Conservation (phyloP, 2,329 filamentous ascomycete genomes). For the Trichoderma brevicompactum region DNA sequence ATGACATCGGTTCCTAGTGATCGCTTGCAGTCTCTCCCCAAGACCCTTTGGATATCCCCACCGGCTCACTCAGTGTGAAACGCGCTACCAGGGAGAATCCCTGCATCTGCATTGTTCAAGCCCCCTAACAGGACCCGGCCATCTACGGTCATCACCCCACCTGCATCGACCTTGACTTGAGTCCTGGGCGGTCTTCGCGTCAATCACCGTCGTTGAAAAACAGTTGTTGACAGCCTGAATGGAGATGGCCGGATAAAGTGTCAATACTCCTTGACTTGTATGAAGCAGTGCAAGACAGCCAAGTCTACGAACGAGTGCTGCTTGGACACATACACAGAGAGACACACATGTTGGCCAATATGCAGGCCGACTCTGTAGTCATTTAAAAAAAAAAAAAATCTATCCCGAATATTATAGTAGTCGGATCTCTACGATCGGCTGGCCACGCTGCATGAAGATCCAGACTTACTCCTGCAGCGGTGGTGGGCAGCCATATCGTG, state of each 20-base stretch:
- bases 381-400: too few relatives aligned
- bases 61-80: slow-evolving; percentile 28
- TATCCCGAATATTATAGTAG: background rate
- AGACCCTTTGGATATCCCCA: slow-evolving; percentile 8
- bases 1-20: slow-evolving; percentile 22
- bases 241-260: too few relatives aligned
- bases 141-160: slow-evolving; percentile 23
- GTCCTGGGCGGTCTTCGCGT: slow-evolving; percentile 10
- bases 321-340: too few relatives aligned
- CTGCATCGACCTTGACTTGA: slow-evolving; percentile 3
- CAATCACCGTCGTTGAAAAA: slow-evolving; percentile 1
- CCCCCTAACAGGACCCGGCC: slow-evolving; percentile 23
- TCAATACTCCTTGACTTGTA: too few relatives aligned
- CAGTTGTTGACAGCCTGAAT: background rate
- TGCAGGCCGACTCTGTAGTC: too few relatives aligned
- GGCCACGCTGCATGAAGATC: background rate
- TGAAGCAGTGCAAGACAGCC: too few relatives aligned
- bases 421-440: slow-evolving; percentile 18
- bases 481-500: background rate
- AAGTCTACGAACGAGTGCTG: too few relatives aligned
- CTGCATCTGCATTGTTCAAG: slow-evolving; percentile 27
- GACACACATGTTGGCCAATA: too few relatives aligned
- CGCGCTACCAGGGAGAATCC: slow-evolving; percentile 25
- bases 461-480: background rate
- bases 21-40: slow-evolving; percentile 11